Evolutionary conservation across 164 flowering plant genomes (phyloP), one percentile per base, ranked within the genome.

Genomic region (Warburgia ugandensis): DNA sequence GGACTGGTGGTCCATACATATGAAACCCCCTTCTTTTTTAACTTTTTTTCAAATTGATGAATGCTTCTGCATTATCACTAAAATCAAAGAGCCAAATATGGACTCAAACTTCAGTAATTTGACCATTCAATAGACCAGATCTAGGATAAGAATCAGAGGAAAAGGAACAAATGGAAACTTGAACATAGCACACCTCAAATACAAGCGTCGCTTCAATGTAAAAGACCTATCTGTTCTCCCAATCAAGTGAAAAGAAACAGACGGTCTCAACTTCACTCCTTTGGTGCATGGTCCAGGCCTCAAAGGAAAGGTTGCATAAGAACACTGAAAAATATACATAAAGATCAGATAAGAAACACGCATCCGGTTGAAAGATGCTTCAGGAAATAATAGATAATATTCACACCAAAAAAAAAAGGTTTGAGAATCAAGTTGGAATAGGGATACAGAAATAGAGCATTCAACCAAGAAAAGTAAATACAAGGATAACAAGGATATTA

Each of bases 131-230:
- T 2, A n/a, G 4, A n/a, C n/a, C n/a, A n/a, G n/a, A n/a, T n/a
- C n/a, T n/a, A n/a, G n/a, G n/a, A n/a, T 22, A n/a, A 39, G 10
- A 32, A n/a, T 2, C 22, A 55, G 25, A 56, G 9, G 17, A 38
- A 26, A 38, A 48, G 12, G 21, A 21, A 50, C 33, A 13, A 8
- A 29, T 20, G 29, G 19, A 11, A 51, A 48, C 20, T 10, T 42
- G 13, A 36, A 42, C 3, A 29, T 38, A 36, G 22, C 64, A 40
- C 45, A 75, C 83, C 79, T 68, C 29, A 73, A 48, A 64, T 44
- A 23, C 30, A 51, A 22, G 31, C 44, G 54, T 6, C 26, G 54
- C 43, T 61, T 73, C 27, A 52, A 55, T 40, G 53, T 27, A 21
- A 43, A 29, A 58, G 32, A 32, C 33, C 60, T 56, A 45, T 62